Evolutionary conservation across 2,329 filamentous ascomycete genomes (phyloP), one percentile per base, ranked within the genome.

Genomic region (Beauveria scarabaeidicola): DNA sequence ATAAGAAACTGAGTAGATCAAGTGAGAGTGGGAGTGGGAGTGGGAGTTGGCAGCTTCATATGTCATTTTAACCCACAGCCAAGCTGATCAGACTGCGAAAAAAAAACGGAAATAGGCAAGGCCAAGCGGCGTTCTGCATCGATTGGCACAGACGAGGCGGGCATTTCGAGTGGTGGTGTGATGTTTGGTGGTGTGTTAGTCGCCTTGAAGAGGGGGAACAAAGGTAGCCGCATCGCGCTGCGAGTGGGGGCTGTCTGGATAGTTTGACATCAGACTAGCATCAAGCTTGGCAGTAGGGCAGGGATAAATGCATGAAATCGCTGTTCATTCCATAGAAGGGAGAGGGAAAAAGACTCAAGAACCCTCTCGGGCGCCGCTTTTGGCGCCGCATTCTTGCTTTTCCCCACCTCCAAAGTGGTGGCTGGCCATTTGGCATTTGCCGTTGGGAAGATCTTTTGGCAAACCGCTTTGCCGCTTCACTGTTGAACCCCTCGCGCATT

Each of bases 31-130:
- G 10, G 36, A 7, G 27, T 10, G 25, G 29, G 19, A 38, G 53
- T 36, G 53, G 53, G 43, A 56, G 19, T 15, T 38, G 41, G 29
- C 53, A 25, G 53, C 51, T 47, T 56, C 43, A 56, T 56, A 56
- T 56, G 9, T 9, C 25, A 13, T 25, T 27, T 25, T 6, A 21
- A 25, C 8, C 15, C 41, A 47, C 53, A 19, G 27, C 29, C 25
- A 25, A 13, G 27, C 8, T 15, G 2, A 21, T 15, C 9, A 53
- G 9, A 29, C 21, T 29, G n/a, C 23, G 38, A 23, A 27, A 19
- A 13, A 13, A 8, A 47, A 36, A 21, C 43, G 43, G 19, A 56
- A 44, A 56, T 19, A n/a, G 53, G 53, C 27, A 56, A 47, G 41
- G 43, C 53, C 41, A 56, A 47, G 41, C 53, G 53, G 52, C 27